Conservation (phyloP, 805 yeast genomes). For the Ogataea trehaloabstinens region DNA sequence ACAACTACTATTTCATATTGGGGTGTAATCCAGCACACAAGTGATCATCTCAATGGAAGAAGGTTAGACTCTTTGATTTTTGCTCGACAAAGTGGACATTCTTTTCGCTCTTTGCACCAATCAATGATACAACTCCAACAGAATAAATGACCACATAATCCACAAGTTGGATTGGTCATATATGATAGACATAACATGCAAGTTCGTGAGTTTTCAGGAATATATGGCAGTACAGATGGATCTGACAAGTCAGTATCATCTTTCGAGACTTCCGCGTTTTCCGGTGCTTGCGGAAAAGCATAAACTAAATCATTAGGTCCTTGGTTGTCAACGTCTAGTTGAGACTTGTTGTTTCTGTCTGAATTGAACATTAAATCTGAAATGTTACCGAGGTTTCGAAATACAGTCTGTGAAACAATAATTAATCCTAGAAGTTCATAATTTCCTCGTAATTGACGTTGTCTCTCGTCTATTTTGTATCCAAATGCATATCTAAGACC, state of each 20-base stretch:
- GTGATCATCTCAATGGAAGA: constrained; percentile 48
- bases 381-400: constrained; percentile 41
- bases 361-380: constrained; percentile 11
- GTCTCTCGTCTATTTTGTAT: constrained; percentile 49
- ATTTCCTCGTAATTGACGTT: constrained; percentile 46
- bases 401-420: constrained; percentile 50
- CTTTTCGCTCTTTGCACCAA: constrained; percentile 85
- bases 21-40: constrained; percentile 31
- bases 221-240: constrained; percentile 55
- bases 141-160: constrained; percentile 88
- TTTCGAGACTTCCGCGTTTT: constrained; percentile 10
- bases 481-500: constrained; percentile 81
- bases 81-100: constrained; percentile 90
- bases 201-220: constrained; percentile 65
- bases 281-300: constrained; percentile 14
- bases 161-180: constrained; percentile 80
- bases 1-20: constrained; percentile 51
- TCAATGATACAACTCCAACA: constrained; percentile 91
- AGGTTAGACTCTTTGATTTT: constrained; percentile 59
- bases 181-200: constrained; percentile 83
- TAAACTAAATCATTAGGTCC: constrained; percentile 16
- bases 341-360: background rate
- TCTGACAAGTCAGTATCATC: constrained; percentile 54
- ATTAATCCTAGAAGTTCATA: constrained; percentile 75
- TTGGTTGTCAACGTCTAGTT: constrained; percentile 3